phyloP scores from a whole-genome alignment of 139 green algal genomes.

The Coccomyxa sp. region DNA sequence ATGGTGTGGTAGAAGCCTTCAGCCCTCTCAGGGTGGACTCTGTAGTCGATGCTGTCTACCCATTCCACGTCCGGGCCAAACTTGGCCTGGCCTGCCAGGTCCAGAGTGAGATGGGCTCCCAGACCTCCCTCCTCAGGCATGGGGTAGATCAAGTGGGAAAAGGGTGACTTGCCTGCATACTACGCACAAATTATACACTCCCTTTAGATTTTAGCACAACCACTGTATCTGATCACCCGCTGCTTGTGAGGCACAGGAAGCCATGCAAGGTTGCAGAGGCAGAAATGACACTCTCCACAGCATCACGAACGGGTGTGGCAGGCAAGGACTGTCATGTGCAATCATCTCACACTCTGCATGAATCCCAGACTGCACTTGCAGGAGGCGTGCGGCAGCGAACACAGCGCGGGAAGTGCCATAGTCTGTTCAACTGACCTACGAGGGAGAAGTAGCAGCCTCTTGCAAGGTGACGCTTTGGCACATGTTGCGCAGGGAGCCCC shows the following conservation, averaged over 20 bases:
- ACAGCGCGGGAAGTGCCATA: background rate
- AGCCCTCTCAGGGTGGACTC: constrained; percentile 43
- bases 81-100: constrained; percentile 61
- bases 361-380: background rate
- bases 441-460: constrained; percentile 58
- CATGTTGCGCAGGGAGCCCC: constrained; percentile 25
- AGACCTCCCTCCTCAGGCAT: constrained; percentile 76
- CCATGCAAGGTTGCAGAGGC: constrained; percentile 22
- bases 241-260: constrained; percentile 66
- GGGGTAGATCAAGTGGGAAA: constrained; percentile 80
- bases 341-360: background rate
- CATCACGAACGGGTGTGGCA: background rate
- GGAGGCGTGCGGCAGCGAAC: background rate
- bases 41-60: constrained; percentile 60
- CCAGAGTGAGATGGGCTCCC: constrained; percentile 86
- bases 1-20: constrained; percentile 66
- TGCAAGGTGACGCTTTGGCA: constrained; percentile 58
- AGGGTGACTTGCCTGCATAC: constrained; percentile 39
- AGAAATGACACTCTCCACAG: background rate
- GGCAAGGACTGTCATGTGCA: background rate
- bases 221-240: constrained; percentile 88
- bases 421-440: background rate
- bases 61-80: constrained; percentile 95
- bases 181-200: background rate
- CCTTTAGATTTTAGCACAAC: constrained; percentile 20